These are phyloP conservation scores for Eucalyptus pauciflora DNA, from an alignment of 345 rosid species.

Conservation along the genomic window DNA sequence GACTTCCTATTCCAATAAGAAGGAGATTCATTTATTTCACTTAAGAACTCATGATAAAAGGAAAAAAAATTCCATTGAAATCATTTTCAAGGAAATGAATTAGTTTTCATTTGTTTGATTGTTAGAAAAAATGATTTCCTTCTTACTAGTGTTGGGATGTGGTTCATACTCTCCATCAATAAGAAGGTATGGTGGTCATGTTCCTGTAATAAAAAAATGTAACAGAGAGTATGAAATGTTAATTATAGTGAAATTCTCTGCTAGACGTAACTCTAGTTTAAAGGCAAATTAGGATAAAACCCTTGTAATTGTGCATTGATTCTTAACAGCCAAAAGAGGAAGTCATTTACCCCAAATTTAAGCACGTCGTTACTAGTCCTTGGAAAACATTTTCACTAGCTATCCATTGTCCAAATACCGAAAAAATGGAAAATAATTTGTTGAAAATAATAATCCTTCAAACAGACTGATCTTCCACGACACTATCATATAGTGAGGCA, in stretches of 20 bases:
- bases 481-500: background rate
- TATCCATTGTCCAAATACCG: background rate
- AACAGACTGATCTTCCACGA: background rate
- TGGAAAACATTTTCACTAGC: background rate
- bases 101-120: background rate
- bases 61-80: background rate
- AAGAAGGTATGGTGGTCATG: too few relatives aligned
- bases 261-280: too few relatives aligned
- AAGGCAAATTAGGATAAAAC: too few relatives aligned
- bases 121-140: background rate
- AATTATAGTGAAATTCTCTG: too few relatives aligned
- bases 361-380: too few relatives aligned
- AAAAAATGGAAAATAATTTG: background rate
- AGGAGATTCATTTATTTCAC: background rate
- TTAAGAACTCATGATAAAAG: background rate
- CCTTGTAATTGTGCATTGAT: too few relatives aligned
- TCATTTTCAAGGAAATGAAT: background rate
- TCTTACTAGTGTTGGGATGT: background rate
- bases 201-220: too few relatives aligned
- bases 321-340: background rate
- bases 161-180: too few relatives aligned
- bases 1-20: background rate
- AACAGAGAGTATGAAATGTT: accelerated
- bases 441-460: background rate
- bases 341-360: background rate